Conservation (phyloP, 2,329 filamentous ascomycete genomes). For the Periconia digitata region DNA sequence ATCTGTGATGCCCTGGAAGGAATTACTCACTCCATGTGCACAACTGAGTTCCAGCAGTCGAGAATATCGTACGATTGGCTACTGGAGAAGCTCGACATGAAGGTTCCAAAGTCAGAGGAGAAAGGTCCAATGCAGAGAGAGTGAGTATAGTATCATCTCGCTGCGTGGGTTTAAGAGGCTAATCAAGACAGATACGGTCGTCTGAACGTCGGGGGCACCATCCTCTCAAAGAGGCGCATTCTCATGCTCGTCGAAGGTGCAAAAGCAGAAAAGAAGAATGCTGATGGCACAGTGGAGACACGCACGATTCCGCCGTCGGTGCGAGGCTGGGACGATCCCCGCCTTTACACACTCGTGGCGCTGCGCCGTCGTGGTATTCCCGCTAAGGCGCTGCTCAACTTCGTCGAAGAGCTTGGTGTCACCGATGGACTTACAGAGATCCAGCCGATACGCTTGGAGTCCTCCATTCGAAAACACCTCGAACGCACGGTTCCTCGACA, state of each 20-base stretch:
- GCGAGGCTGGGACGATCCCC: slow-evolving; percentile 86
- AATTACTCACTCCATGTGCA: slow-evolving; percentile 91
- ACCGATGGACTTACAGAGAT: slow-evolving; percentile 81
- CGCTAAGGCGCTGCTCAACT: slow-evolving; percentile 83
- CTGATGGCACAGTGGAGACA: slow-evolving; percentile 44
- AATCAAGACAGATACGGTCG: slow-evolving; percentile 57
- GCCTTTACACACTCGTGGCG: slow-evolving; percentile 83
- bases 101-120: slow-evolving; percentile 62
- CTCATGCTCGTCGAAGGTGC: slow-evolving; percentile 74
- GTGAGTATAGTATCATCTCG: slow-evolving; percentile 41
- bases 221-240: slow-evolving; percentile 85
- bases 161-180: slow-evolving; percentile 5
- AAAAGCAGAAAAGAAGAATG: slow-evolving; percentile 47
- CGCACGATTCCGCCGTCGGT: slow-evolving; percentile 59
- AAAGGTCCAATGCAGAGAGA: slow-evolving; percentile 83
- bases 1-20: slow-evolving; percentile 89
- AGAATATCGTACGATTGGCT: slow-evolving; percentile 90
- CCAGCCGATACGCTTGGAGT: slow-evolving; percentile 79
- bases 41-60: slow-evolving; percentile 85
- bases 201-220: slow-evolving; percentile 78
- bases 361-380: slow-evolving; percentile 84
- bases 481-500: slow-evolving; percentile 85
- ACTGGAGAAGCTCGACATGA: slow-evolving; percentile 77
- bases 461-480: slow-evolving; percentile 80
- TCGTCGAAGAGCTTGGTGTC: slow-evolving; percentile 88